Conservation (phyloP, 2,329 filamentous ascomycete genomes). For the Aspergillus hortae region DNA sequence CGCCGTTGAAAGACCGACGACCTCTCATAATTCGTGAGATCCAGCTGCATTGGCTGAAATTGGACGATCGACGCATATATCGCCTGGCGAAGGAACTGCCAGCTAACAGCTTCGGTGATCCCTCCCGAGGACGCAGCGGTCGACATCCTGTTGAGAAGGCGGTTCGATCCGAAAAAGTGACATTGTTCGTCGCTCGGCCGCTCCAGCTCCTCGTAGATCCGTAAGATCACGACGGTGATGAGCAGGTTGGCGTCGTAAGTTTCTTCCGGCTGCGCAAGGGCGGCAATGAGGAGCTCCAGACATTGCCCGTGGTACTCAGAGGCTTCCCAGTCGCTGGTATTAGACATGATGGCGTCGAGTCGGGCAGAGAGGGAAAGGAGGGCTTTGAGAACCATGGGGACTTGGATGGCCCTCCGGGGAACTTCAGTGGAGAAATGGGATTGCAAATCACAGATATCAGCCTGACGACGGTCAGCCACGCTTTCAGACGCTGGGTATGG, state of each 20-base stretch:
- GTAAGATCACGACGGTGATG: slow-evolving; percentile 48
- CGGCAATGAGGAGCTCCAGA: slow-evolving; percentile 45
- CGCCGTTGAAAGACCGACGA: slow-evolving; percentile 35
- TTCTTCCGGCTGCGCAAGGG: slow-evolving; percentile 40
- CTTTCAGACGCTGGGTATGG: not conserved
- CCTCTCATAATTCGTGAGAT: slow-evolving; percentile 37
- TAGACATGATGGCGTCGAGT: slow-evolving; percentile 40
- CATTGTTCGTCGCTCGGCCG: slow-evolving; percentile 30
- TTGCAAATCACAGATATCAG: slow-evolving; percentile 32
- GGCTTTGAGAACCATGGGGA: slow-evolving; percentile 47
- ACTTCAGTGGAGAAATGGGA: slow-evolving; percentile 46
- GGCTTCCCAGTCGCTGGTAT: slow-evolving; percentile 40
- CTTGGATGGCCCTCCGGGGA: slow-evolving; percentile 44
- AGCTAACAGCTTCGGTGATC: slow-evolving; percentile 39
- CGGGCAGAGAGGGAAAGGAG: slow-evolving; percentile 47
- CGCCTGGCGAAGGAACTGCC: slow-evolving; percentile 42
- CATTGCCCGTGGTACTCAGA: slow-evolving; percentile 46
- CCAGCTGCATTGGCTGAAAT: slow-evolving; percentile 34
- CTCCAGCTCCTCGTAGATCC: slow-evolving; percentile 47
- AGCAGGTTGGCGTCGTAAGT: slow-evolving; percentile 47
- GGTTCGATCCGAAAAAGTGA: slow-evolving; percentile 38
- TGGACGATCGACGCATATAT: slow-evolving; percentile 40
- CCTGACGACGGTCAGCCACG: slow-evolving; percentile 12
- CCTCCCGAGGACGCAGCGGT: slow-evolving; percentile 39
- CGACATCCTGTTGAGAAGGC: slow-evolving; percentile 37